Base-by-base conservation (phyloP, 345 rosid species). In the Alliaria petiolata region DNA sequence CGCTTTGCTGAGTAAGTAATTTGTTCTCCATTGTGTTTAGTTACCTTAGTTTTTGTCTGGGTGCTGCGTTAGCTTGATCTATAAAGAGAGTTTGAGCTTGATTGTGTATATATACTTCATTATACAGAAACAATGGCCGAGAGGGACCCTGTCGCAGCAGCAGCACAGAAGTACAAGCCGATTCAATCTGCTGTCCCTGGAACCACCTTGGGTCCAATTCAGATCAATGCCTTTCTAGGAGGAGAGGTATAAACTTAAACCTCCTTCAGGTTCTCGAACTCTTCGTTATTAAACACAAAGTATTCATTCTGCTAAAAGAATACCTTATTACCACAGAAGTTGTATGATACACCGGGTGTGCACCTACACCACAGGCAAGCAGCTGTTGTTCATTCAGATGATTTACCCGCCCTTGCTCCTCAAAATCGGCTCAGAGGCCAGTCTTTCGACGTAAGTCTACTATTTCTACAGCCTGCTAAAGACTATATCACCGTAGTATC, bases 171-270 rank as follows among this genome's bases (percentile, higher is more conserved):
- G 82, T 89, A 91, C 79, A 91, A 85, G 73, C 98, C 98, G 17
- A 84, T 89, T 74, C 96, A 93, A 75, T 93, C 97, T 45, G 96
- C 98, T 78, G 98, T 93, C 77, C 98, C 97, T 63, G 97, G 97
- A 80, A 93, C 98, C 49, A 93, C 98, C 65, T 83, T 93, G 58
- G 98, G 97, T 51, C 87, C 97, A 15, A 93, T 93, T 82, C 91
- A 89, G 80, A 93, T 93, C 72, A 76, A 91, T 57, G 96, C 98
- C 19, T 93, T 93, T 74, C 86, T 85, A 6, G 95, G 96, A 62
- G 98, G 97, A 77, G 97, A 86, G 95, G 97, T 90, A 87, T 64
- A 59, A 69, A 57, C 38, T 58, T 47, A 53, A 12, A 70, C 54
- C 58, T 62, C 69, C 62, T 19, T 47, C 50, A 60, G 47, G 16